Percentiles rank a stretch among this genome's conserved stretches.
phyloP scores from a whole-genome alignment of 495 filamentous ascomycete genomes.

The Lophiotrema nucula region DNA sequence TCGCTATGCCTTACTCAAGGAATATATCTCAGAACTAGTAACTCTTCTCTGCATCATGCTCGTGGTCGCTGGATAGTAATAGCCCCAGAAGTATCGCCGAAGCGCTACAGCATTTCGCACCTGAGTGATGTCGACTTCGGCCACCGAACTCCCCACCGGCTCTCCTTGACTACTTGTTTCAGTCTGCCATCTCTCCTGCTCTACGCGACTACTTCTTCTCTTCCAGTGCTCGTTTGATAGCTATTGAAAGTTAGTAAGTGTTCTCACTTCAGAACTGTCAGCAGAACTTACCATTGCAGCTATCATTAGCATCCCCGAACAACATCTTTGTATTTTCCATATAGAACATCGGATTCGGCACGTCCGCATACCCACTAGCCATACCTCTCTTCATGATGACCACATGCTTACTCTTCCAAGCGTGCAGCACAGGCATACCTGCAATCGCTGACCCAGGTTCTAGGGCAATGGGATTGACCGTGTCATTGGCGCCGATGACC shows the following conservation, averaged over 20 bases:
- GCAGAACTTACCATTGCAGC: constrained; percentile 63
- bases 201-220: constrained; percentile 22
- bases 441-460: constrained; percentile 76
- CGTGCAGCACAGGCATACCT: constrained; percentile 82
- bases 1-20: not conserved
- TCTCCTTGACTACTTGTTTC: not conserved
- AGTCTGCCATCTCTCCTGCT: not conserved
- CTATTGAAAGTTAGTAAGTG: too few species aligned
- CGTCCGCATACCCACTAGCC: constrained; percentile 80
- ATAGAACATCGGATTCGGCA: constrained; percentile 85
- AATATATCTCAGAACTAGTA: not conserved
- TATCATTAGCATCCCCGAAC: constrained; percentile 78
- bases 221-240: constrained; percentile 34
- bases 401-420: constrained; percentile 87
- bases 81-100: not conserved
- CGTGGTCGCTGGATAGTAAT: not conserved
- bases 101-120: not conserved
- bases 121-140: not conserved
- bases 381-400: constrained; percentile 84
- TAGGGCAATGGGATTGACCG: constrained; percentile 79
- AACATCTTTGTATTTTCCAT: constrained; percentile 81
- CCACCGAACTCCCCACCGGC: not conserved
- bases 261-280: not conserved
- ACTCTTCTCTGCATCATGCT: too few species aligned
- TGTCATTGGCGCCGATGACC: constrained; percentile 84